Percentiles rank a stretch among this genome's conserved stretches.
Evolutionary conservation across 139 green algal genomes (phyloP).

Genomic region (Chlorella sorokiniana): DNA sequence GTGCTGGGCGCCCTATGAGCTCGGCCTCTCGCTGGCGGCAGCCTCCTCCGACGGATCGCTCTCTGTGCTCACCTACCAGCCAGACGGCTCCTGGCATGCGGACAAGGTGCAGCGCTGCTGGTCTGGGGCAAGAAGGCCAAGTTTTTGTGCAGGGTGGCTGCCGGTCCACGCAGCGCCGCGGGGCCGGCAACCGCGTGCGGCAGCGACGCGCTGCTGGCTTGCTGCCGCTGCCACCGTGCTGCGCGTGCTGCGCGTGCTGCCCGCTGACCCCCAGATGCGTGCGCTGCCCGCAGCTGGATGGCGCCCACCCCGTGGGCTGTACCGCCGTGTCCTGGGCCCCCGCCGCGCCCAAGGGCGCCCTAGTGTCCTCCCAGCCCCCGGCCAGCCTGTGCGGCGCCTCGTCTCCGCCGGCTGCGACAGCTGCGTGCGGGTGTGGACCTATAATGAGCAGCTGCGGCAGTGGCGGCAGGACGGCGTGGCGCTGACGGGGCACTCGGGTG

Average conservation of each 20-base stretch:
- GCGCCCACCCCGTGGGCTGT: slow-evolving; percentile 83
- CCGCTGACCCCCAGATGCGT: not conserved
- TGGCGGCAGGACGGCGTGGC: slow-evolving; percentile 77
- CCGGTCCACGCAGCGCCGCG: not conserved
- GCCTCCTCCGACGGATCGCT: slow-evolving; percentile 92
- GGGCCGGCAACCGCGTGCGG: no score
- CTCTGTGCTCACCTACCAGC: slow-evolving; percentile 71
- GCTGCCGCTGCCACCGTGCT: not conserved
- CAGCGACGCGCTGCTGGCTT: no score
- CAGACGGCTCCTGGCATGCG: slow-evolving; percentile 62
- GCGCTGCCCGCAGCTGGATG: slow-evolving; percentile 45
- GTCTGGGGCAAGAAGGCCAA: not conserved
- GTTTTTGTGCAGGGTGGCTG: not conserved
- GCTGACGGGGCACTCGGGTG: slow-evolving; percentile 75
- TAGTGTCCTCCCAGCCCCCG: slow-evolving; percentile 57
- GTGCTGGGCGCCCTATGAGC: slow-evolving; percentile 91
- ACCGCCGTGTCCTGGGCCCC: slow-evolving; percentile 92
- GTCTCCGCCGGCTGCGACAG: slow-evolving; percentile 90
- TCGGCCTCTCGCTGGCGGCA: slow-evolving; percentile 86
- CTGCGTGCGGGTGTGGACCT: slow-evolving; percentile 78
- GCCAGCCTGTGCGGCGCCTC: slow-evolving; percentile 67
- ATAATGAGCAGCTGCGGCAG: slow-evolving; percentile 44
- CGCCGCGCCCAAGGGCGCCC: slow-evolving; percentile 62
- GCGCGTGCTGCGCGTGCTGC: not conserved
- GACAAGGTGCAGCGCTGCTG: no score